Evolutionary conservation across 305 asterid species (phyloP), one percentile per base, ranked within the genome.

Genomic region (Fraxinus paxiana): DNA sequence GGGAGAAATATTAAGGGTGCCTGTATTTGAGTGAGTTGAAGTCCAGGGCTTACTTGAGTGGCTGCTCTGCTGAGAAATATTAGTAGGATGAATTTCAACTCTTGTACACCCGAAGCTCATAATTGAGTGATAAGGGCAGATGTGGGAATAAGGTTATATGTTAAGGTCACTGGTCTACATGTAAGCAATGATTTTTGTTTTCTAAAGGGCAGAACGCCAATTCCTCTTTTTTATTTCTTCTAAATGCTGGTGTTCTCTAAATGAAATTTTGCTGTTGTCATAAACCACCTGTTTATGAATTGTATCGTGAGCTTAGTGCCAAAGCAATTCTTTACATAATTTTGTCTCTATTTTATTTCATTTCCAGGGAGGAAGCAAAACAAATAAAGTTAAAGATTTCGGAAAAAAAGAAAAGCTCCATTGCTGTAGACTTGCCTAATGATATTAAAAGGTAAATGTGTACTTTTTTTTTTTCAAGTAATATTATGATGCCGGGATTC

Each of bases 281-380:
- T 24, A 26, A 65, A 24, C 12, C 4, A 28, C 22, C 22, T 13
- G 22, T 38, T 75, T 15, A 41, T 71, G 34, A 13, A 72, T 5
- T 51, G 59, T 46, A 17, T 70, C 24, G 0, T 26, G 54, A 43
- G 15, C 51, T 30, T 69, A 17, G 26, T 73, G n/a, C 12, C 34
- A 54, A 24, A 17, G 6, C 34, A 13, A n/a, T 41, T 73, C 54
- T 33, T 37, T 12, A 48, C 43, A n/a, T 22, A 61, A 46, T 48
- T 37, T 31, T 77, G 34, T 63, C 43, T 75, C 73, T 61, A 35
- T 1, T 71, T 13, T 78, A 67, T 37, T 75, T 48, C 81, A 37
- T 48, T 82, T 76, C 3, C 69, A 95, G 98, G 94, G 89, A 90
- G 76, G 98, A 93, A 83, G 98, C 97, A 38, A 88, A 91, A 86